These are phyloP conservation scores for Naganishia liquefaciens DNA, from an alignment of 1,284 basidiomycete genomes.

Conservation along the genomic window DNA sequence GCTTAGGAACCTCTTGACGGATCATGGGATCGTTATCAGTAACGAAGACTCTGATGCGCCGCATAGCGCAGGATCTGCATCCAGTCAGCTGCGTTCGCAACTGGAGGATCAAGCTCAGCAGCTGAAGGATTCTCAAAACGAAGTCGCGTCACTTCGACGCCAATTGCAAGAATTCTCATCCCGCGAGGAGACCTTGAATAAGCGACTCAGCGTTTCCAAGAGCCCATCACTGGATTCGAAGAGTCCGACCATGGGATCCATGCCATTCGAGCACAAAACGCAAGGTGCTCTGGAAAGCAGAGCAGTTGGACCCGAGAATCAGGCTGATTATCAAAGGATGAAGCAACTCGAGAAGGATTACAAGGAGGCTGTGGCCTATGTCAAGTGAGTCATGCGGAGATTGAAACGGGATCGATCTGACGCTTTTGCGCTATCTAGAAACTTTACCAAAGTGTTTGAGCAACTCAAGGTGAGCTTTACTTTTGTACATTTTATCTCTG, in stretches of 20 bases:
- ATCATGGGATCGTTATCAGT: constrained; percentile 77
- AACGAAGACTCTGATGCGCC: constrained; percentile 60
- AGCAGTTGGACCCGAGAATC: constrained; percentile 73
- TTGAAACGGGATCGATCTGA: constrained; percentile 19
- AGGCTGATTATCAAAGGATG: constrained; percentile 67
- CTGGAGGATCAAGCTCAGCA: constrained; percentile 56
- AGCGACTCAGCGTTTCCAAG: constrained; percentile 32
- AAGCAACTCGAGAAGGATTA: constrained; percentile 90
- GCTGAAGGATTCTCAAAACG: constrained; percentile 72
- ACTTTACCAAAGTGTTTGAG: constrained; percentile 78
- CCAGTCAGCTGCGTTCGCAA: constrained; percentile 12
- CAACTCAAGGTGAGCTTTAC: constrained; percentile 70
- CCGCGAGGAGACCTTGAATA: constrained; percentile 60
- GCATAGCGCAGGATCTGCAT: constrained; percentile 1
- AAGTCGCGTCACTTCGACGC: constrained; percentile 70
- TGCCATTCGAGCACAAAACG: constrained; percentile 44
- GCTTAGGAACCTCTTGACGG: constrained; percentile 82
- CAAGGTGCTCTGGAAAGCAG: constrained; percentile 57
- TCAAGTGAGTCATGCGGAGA: constrained; percentile 65
- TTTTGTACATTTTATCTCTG: constrained; percentile 16
- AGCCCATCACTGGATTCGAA: constrained; percentile 33
- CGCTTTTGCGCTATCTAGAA: constrained; percentile 26
- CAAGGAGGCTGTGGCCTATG: constrained; percentile 85
- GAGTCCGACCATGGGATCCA: constrained; percentile 52
- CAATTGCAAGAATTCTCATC: constrained; percentile 59